Conservation (phyloP, 2,329 filamentous ascomycete species). For the Claviceps humidiphila region DNA sequence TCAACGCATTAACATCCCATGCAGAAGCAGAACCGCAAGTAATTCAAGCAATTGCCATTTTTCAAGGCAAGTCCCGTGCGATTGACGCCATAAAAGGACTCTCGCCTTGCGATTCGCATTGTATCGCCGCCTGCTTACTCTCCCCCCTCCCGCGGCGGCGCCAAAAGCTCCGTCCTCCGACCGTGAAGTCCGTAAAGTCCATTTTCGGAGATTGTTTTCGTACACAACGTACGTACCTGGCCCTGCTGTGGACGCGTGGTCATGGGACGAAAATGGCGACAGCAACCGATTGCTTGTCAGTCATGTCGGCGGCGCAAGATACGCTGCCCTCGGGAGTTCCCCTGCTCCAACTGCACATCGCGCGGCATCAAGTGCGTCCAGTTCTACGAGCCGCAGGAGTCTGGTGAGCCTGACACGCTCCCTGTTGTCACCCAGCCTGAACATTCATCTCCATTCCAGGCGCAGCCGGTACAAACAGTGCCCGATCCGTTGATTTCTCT, state of each 20-base stretch:
- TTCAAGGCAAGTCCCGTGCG: too few relatives aligned
- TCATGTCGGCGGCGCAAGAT: constrained; percentile 20
- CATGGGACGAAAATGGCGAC: constrained; percentile 18
- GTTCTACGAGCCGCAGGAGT: constrained; percentile 3
- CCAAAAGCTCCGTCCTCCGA: too few relatives aligned
- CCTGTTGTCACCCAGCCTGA: background rate
- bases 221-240: too few relatives aligned
- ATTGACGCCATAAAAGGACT: too few relatives aligned
- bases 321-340: constrained; percentile 19
- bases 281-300: constrained; percentile 19
- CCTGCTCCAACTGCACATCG: constrained; percentile 20
- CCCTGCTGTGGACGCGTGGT: background rate
- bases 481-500: background rate
- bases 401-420: background rate
- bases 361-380: constrained; percentile 16
- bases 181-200: too few relatives aligned
- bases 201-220: too few relatives aligned
- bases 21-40: too few relatives aligned
- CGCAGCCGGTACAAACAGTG: background rate
- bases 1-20: too few relatives aligned
- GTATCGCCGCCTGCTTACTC: too few relatives aligned
- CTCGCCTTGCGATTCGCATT: too few relatives aligned
- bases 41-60: too few relatives aligned
- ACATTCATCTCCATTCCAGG: background rate
- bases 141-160: too few relatives aligned